phyloP scores from a whole-genome alignment of 352 stramenopile species.

The Saprolegnia diclina region DNA sequence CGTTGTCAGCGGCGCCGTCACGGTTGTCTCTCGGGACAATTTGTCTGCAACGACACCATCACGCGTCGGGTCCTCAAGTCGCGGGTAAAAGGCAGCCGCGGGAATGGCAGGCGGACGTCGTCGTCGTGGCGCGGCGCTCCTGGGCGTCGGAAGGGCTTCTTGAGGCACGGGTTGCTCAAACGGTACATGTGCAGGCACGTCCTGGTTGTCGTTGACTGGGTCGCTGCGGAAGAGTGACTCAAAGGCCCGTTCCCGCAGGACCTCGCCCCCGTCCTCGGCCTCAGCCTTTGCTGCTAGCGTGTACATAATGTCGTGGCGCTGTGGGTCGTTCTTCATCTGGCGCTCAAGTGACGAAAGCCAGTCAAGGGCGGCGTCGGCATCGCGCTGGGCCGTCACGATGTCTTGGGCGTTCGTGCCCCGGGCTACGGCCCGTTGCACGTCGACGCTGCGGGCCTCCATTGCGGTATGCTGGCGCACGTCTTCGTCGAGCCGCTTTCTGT shows the following conservation, averaged over 20 bases:
- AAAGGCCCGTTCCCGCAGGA: neutral
- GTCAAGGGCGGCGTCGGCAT: neutral
- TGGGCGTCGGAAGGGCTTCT: neutral
- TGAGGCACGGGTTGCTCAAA: neutral
- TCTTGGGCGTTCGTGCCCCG: conserved; percentile 5
- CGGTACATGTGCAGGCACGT: neutral
- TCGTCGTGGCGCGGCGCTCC: neutral
- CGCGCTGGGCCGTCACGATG: neutral
- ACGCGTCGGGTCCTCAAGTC: neutral
- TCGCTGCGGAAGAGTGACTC: neutral
- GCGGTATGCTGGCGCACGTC: conserved; percentile 3
- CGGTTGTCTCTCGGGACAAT: no score
- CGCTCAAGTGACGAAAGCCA: conserved; percentile 8
- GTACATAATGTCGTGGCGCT: conserved; percentile 1
- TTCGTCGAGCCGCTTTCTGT: conserved; percentile 13
- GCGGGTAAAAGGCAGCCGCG: neutral
- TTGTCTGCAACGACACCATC: no score
- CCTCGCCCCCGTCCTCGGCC: neutral
- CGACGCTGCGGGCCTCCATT: neutral
- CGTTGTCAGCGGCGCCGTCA: no score
- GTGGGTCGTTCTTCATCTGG: neutral
- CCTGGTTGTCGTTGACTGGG: neutral
- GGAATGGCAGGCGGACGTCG: neutral
- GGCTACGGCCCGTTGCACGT: neutral
- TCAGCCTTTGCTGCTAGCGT: neutral